phyloP scores from a whole-genome alignment of 768 basidiomycete genomes.

The Rhizopogon roseolus region DNA sequence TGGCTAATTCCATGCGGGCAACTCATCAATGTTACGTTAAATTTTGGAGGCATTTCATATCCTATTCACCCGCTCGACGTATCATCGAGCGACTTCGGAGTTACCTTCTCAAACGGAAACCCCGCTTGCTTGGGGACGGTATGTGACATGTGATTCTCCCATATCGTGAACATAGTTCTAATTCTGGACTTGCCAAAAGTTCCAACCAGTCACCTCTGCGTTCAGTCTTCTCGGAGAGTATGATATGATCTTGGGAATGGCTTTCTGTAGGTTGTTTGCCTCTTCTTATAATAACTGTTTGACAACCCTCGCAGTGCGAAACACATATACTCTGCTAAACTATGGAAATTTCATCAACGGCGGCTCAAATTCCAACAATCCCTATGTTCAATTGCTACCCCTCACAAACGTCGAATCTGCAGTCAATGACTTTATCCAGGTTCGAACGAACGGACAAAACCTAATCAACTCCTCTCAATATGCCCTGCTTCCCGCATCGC shows the following conservation, averaged over 20 bases:
- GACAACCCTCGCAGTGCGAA: conserved; percentile 51
- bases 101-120: conserved; percentile 40
- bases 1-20: conserved; percentile 79
- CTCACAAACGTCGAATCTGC: conserved; percentile 49
- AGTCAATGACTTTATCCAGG: conserved; percentile 59
- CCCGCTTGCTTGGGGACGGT: conserved; percentile 66
- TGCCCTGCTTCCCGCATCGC: conserved; percentile 52
- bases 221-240: conserved; percentile 75
- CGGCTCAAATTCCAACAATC: conserved; percentile 42
- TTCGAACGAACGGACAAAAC: conserved; percentile 57
- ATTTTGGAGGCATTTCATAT: conserved; percentile 63
- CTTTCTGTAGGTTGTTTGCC: conserved; percentile 50
- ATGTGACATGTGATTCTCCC: conserved; percentile 21
- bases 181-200: conserved; percentile 33
- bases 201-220: conserved; percentile 80
- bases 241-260: conserved; percentile 82
- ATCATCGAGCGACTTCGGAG: conserved; percentile 53
- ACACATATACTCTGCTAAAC: conserved; percentile 66
- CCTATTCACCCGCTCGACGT: conserved; percentile 73
- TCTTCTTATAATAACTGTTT: background rate
- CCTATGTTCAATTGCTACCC: conserved; percentile 69
- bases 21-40: conserved; percentile 64
- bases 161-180: background rate
- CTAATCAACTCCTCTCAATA: conserved; percentile 50
- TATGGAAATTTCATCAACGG: conserved; percentile 65